phyloP scores from a whole-genome alignment of 1,284 basidiomycete genomes.

The Cryptococcus sp. region DNA sequence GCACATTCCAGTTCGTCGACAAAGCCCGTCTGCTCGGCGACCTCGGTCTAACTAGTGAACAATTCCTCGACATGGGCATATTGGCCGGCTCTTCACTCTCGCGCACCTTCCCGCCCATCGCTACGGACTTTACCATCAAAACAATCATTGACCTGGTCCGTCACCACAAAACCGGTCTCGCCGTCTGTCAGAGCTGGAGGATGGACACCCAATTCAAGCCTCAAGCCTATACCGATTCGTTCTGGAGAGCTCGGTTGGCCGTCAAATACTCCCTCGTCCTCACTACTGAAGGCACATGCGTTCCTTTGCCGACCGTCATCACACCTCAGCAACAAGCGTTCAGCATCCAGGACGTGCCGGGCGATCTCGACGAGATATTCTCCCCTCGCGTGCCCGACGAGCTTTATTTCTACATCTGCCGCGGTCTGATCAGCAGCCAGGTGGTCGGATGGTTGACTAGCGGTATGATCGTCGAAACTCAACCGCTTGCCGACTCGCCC shows the following conservation, averaged over 20 bases:
- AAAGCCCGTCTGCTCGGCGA: conserved; percentile 77
- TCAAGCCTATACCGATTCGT: conserved; percentile 72
- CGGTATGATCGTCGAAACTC: conserved; percentile 76
- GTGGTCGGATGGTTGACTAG: conserved; percentile 88
- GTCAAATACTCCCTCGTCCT: conserved; percentile 91
- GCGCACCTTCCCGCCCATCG: conserved; percentile 78
- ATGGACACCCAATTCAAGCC: conserved; percentile 57
- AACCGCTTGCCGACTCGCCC: conserved; percentile 88
- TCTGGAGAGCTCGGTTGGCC: conserved; percentile 85
- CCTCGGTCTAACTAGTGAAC: conserved; percentile 76
- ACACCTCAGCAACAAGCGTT: conserved; percentile 55
- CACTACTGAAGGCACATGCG: conserved; percentile 82
- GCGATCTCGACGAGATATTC: conserved; percentile 93
- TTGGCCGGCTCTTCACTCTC: conserved; percentile 87
- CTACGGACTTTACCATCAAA: conserved; percentile 72
- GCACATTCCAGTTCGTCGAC: conserved; percentile 80
- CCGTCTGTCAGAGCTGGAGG: conserved; percentile 72
- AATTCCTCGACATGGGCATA: conserved; percentile 92
- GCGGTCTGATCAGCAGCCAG: conserved; percentile 83
- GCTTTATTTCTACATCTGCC: conserved; percentile 92
- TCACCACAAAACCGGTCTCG: conserved; percentile 81
- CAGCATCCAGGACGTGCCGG: conserved; percentile 82
- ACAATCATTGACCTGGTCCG: conserved; percentile 85
- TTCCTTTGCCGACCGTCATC: conserved; percentile 82
- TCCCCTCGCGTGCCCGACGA: conserved; percentile 94